Evolutionary conservation across 148 eudicot genomes (phyloP).

Genomic region (Vaccinium macrocarpon): DNA sequence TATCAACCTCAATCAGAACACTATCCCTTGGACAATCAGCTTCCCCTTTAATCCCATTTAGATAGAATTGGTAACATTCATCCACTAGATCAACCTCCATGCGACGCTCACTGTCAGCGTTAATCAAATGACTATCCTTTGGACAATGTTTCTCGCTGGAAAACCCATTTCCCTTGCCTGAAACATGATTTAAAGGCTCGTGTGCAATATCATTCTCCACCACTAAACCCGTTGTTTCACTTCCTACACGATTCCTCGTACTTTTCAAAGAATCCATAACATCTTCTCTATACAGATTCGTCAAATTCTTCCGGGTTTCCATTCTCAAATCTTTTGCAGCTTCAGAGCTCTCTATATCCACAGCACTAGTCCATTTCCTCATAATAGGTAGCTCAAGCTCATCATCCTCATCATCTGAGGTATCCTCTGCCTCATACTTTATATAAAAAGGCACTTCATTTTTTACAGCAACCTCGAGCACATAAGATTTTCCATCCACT

Average conservation of each 20-base stretch:
- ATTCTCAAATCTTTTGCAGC: conserved; percentile 7
- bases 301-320: conserved; percentile 1
- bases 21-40: background rate
- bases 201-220: background rate
- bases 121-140: background rate
- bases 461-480: conserved; percentile 23
- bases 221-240: conserved; percentile 4
- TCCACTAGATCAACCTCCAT: conserved; percentile 6
- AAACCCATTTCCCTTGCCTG: background rate
- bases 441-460: conserved; percentile 23
- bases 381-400: conserved; percentile 1
- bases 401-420: conserved; percentile 2
- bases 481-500: conserved; percentile 32
- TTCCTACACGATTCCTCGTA: background rate
- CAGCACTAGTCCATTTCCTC: background rate
- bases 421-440: conserved; percentile 31
- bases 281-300: background rate
- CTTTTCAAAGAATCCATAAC: background rate
- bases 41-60: background rate
- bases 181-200: conserved; percentile 3
- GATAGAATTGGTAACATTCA: conserved; percentile 4
- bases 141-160: background rate
- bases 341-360: background rate
- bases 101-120: background rate
- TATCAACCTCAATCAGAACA: background rate